A percentile compares a stretch with the other conserved stretches of the same genome.
Conservation (phyloP, 495 filamentous ascomycete species). For the Penicillium verhagenii region DNA sequence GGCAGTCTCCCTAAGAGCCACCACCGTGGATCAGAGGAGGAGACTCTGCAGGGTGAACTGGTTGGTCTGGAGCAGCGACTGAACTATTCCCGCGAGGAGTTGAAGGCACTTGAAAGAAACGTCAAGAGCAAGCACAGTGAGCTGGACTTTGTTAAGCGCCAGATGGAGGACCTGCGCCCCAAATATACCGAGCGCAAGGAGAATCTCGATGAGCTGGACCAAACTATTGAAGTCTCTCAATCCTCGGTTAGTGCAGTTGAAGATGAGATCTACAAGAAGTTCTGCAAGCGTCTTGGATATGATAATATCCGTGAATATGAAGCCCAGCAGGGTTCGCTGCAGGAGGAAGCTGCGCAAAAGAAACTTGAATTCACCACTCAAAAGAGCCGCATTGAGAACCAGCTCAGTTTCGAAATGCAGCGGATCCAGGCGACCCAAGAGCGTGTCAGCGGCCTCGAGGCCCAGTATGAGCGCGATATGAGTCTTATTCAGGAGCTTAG, state of each 20-base stretch:
- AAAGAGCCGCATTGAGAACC: conserved; percentile 75
- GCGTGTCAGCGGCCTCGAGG: conserved; percentile 66
- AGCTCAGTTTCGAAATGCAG: conserved; percentile 73
- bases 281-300: conserved; percentile 86
- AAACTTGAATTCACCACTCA: conserved; percentile 83
- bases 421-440: conserved; percentile 65
- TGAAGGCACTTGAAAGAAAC: conserved; percentile 81
- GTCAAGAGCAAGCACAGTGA: conserved; percentile 83
- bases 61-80: conserved; percentile 79
- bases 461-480: conserved; percentile 61
- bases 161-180: conserved; percentile 71
- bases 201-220: conserved; percentile 63
- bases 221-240: conserved; percentile 65
- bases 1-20: conserved; percentile 71
- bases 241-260: conserved; percentile 81
- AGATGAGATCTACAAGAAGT: conserved; percentile 82
- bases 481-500: conserved; percentile 66
- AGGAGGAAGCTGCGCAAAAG: conserved; percentile 85
- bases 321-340: conserved; percentile 83
- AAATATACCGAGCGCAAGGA: conserved; percentile 71
- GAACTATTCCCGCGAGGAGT: conserved; percentile 67
- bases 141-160: conserved; percentile 64
- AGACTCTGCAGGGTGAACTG: conserved; percentile 76
- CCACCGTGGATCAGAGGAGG: conserved; percentile 71
- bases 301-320: conserved; percentile 90